Evolutionary conservation across 2,329 filamentous ascomycete genomes (phyloP).

Genomic region (Diaporthe citriasiana): DNA sequence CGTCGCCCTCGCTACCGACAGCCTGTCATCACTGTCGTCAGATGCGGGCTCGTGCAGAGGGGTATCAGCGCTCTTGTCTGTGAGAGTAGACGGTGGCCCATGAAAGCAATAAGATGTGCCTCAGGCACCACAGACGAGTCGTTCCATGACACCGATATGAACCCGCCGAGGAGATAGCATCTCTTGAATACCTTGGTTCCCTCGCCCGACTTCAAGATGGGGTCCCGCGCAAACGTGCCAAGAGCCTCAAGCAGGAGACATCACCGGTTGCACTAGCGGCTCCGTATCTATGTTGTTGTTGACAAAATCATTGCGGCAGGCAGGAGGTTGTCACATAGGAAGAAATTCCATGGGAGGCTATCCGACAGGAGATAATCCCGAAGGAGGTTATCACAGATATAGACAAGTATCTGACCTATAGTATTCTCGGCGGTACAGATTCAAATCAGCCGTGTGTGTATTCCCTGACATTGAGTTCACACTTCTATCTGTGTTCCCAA

Average conservation of each 20-base stretch:
- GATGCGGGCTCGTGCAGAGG: background rate
- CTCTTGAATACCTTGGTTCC: background rate
- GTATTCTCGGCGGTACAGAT: background rate
- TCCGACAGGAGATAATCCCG: background rate
- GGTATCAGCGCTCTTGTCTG: background rate
- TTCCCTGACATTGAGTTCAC: conserved; percentile 4
- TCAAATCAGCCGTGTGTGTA: background rate
- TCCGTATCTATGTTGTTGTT: background rate
- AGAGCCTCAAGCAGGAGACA: background rate
- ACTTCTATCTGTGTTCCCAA: conserved; percentile 6
- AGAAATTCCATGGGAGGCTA: background rate
- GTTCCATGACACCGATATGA: background rate
- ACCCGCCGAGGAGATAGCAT: background rate
- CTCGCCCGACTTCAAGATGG: background rate
- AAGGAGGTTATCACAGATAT: no score
- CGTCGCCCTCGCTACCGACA: conserved; percentile 9
- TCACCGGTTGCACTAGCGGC: no score
- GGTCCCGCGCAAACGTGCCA: background rate
- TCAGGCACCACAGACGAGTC: background rate
- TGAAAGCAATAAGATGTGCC: background rate
- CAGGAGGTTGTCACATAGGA: background rate
- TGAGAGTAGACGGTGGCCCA: background rate
- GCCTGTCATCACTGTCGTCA: conserved; percentile 1
- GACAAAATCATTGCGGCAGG: background rate
- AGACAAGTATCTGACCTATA: background rate